Evolutionary conservation across 1,284 basidiomycete genomes (phyloP).

Genomic region (Nidula niveotomentosa): DNA sequence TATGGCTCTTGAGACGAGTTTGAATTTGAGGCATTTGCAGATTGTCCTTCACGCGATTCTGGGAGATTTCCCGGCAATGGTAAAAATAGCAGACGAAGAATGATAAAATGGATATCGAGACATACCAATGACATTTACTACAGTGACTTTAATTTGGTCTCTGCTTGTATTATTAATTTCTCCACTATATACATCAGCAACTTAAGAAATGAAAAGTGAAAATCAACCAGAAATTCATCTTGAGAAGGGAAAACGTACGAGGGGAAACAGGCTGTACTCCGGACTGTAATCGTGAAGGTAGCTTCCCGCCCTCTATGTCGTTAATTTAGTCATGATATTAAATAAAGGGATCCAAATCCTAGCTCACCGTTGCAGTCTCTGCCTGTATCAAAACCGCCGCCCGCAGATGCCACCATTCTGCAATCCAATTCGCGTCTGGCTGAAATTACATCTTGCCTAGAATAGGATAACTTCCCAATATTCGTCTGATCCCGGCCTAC

Average conservation of each 20-base stretch:
- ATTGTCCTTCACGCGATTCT: no score
- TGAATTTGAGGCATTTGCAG: no score
- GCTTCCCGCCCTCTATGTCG: no score
- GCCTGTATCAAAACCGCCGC: background rate
- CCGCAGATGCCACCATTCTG: background rate
- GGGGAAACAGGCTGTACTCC: no score
- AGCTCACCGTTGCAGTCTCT: background rate
- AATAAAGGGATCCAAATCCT: background rate
- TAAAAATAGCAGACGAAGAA: no score
- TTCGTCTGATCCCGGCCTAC: background rate
- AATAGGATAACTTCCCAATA: no score
- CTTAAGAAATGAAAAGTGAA: background rate
- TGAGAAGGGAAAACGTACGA: no score
- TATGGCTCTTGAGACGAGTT: no score
- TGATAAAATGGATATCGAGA: no score
- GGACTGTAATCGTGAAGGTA: no score
- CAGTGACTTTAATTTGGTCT: background rate
- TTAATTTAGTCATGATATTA: background rate
- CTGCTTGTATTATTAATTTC: background rate
- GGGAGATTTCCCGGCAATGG: no score
- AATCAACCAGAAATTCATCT: no score
- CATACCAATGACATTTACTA: background rate
- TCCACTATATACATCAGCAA: background rate
- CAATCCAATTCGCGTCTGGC: background rate
- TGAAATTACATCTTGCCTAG: background rate